Percentiles rank a stretch among this genome's conserved stretches.
These are phyloP conservation scores for Fusarium equiseti DNA, from an alignment of 2,329 filamentous ascomycete genomes.

Conservation along the genomic window DNA sequence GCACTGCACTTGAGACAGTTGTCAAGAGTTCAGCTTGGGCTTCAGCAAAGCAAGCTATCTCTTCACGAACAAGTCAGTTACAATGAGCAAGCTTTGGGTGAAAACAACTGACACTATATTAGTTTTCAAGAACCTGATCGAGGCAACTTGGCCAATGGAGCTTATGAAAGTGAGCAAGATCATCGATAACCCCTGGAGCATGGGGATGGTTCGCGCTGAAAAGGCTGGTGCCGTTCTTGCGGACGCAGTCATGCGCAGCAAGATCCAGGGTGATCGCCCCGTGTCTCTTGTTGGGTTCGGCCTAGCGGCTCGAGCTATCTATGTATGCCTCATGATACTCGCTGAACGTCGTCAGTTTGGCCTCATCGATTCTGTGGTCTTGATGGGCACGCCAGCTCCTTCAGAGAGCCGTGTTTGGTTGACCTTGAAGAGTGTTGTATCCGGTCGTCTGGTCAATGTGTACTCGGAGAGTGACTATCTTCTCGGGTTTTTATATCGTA, in stretches of 20 bases:
- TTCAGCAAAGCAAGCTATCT: slow-evolving; percentile 68
- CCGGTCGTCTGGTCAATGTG: slow-evolving; percentile 88
- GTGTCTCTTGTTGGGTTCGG: slow-evolving; percentile 87
- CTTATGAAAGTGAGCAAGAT: slow-evolving; percentile 78
- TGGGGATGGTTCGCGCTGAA: slow-evolving; percentile 80
- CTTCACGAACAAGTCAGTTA: slow-evolving; percentile 60
- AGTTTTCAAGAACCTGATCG: slow-evolving; percentile 69
- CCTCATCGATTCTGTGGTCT: slow-evolving; percentile 83
- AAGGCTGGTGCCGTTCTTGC: slow-evolving; percentile 79
- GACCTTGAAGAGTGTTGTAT: slow-evolving; percentile 80
- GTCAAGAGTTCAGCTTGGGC: slow-evolving; percentile 86
- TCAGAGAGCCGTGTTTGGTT: slow-evolving; percentile 80
- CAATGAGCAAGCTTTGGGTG: not conserved
- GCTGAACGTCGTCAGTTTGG: slow-evolving; percentile 88
- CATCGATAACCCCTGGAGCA: slow-evolving; percentile 84
- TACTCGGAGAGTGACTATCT: slow-evolving; percentile 90
- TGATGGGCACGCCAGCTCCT: slow-evolving; percentile 86
- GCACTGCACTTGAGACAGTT: slow-evolving; percentile 80
- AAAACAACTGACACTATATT: not conserved
- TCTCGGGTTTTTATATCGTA: slow-evolving; percentile 88
- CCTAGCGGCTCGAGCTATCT: slow-evolving; percentile 85
- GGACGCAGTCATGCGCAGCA: slow-evolving; percentile 80
- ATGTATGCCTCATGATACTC: slow-evolving; percentile 81
- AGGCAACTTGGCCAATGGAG: slow-evolving; percentile 70
- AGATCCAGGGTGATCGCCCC: slow-evolving; percentile 83